Evolutionary conservation across 1,139 yeast genomes (phyloP).

Genomic region (Blastobotrys proliferans): DNA sequence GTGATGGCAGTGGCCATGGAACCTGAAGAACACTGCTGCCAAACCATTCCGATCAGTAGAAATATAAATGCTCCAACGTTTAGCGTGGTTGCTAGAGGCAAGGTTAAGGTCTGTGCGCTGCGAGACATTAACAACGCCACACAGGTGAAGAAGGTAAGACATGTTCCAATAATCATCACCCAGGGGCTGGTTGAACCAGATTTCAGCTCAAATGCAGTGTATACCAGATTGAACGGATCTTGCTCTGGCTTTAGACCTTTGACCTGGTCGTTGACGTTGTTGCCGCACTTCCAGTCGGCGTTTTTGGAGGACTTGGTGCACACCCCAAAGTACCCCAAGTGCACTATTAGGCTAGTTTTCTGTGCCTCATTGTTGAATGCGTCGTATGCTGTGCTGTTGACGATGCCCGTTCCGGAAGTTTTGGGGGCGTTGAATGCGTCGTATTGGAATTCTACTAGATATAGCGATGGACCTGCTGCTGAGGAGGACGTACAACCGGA

Average conservation of each 20-base stretch:
- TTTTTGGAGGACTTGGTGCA: slow-evolving; percentile 19
- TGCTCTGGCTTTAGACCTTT: background rate
- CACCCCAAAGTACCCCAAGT: slow-evolving; percentile 29
- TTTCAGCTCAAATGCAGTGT: slow-evolving; percentile 15
- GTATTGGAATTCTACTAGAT: slow-evolving; percentile 25
- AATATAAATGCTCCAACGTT: slow-evolving; percentile 21
- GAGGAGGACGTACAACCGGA: slow-evolving; percentile 25
- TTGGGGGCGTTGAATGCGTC: slow-evolving; percentile 19
- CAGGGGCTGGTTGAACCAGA: slow-evolving; percentile 19
- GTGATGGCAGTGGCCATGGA: slow-evolving; percentile 18
- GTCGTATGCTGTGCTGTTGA: slow-evolving; percentile 24
- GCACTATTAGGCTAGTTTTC: slow-evolving; percentile 18
- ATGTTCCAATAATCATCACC: slow-evolving; percentile 21
- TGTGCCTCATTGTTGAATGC: slow-evolving; percentile 17
- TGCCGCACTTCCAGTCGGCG: slow-evolving; percentile 26
- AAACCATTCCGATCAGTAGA: slow-evolving; percentile 25
- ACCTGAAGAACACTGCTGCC: slow-evolving; percentile 28
- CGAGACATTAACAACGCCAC: slow-evolving; percentile 18
- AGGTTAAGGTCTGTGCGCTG: slow-evolving; percentile 18
- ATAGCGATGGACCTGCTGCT: slow-evolving; percentile 22
- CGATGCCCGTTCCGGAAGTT: slow-evolving; percentile 19
- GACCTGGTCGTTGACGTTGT: slow-evolving; percentile 18
- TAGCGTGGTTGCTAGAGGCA: slow-evolving; percentile 21
- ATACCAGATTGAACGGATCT: slow-evolving; percentile 27
- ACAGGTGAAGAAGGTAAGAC: slow-evolving; percentile 18